Base-by-base conservation (phyloP, 2,329 filamentous ascomycete genomes). In the Pezicula carpinea region DNA sequence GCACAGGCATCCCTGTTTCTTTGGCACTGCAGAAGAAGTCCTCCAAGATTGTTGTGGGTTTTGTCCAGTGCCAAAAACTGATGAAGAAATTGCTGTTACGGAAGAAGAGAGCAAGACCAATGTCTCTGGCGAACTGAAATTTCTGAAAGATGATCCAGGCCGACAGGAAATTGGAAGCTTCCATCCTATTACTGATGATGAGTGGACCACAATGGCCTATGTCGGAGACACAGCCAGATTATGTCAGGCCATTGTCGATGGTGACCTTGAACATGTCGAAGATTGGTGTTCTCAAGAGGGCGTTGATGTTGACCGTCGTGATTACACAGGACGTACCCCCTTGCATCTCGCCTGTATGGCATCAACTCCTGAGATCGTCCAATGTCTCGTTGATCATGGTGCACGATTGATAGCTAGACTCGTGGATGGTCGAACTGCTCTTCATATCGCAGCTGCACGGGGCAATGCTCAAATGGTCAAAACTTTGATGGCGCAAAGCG, bases 171-270 rank as follows among this genome's bases (percentile, higher is more conserved):
- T 85, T 54, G 81, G 81, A 21, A 80, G 75, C 8, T 95, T 95
- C 69, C 85, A 93, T 57, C 89, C 89, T 0, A 74, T 92, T 32
- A 91, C 85, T 0, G 82, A 89, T 35, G 76, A 88, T 43, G 88
- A 93, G 60, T 95, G 89, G 87, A 93, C 89, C 1, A 87, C 91
- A 54, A 93, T 95, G 88, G 88, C 89, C 0, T 95, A 95, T 55
- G 76, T 95, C 31, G 87, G 88, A 10, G 87, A 90, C 54, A 91
- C 87, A 1, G 82, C 80, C 32, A 74, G 78, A 14, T 73, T 95
- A 2, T 95, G 87, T 59, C 85, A 90, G 59, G 89, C 87, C 1
- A 95, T 95, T 48, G 80, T 91, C 4, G 82, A 90, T 55, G 72
- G 77, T 2, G 83, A 95, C 63, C 56, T 85, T 3, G 82, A 87